Evolutionary conservation across 495 filamentous ascomycete species (phyloP).

Genomic region (Xylaria longipes): DNA sequence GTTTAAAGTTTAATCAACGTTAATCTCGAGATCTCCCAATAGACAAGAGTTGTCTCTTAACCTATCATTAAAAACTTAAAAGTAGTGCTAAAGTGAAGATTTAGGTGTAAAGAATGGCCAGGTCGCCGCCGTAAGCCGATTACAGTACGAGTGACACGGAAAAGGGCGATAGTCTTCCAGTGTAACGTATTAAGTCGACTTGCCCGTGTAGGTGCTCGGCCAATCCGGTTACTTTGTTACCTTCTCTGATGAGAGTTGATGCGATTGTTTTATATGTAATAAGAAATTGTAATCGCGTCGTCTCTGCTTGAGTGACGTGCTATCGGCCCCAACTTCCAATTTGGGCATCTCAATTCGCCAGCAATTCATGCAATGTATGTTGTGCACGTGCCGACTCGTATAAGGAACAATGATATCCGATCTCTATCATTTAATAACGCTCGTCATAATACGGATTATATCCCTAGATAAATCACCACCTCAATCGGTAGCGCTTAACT

Average conservation of each 20-base stretch:
- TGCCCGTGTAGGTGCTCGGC: neutral
- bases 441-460: neutral
- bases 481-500: neutral
- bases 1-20: too few species aligned
- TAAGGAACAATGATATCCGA: neutral
- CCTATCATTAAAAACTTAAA: too few species aligned
- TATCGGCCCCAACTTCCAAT: neutral
- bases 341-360: conserved; percentile 1
- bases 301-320: neutral
- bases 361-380: neutral
- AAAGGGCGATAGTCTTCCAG: neutral
- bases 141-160: neutral
- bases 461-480: neutral
- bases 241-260: neutral
- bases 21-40: too few species aligned
- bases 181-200: neutral
- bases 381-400: neutral
- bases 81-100: too few species aligned
- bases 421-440: neutral
- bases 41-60: too few species aligned
- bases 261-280: neutral
- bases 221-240: neutral
- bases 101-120: neutral
- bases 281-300: neutral
- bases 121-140: neutral